These are phyloP conservation scores for Blastosporella zonata DNA, from an alignment of 1,284 basidiomycete species.

Conservation along the genomic window DNA sequence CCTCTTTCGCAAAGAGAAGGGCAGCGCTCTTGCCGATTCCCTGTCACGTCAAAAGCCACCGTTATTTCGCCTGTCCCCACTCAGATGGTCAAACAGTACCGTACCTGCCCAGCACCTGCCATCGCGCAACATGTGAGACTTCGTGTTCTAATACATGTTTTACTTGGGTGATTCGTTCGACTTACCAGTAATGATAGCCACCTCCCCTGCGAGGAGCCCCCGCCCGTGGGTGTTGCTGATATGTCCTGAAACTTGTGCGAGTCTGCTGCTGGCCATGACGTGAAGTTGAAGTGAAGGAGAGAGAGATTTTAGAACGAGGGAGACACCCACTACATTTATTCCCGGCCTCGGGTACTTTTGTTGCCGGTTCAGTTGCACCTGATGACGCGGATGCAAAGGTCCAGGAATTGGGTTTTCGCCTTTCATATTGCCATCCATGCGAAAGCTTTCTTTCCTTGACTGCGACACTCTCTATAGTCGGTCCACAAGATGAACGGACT, in stretches of 20 bases:
- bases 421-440: not conserved
- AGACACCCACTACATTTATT: not conserved
- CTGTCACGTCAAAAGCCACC: slow-evolving; percentile 29
- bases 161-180: not conserved
- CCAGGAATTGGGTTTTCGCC: not conserved
- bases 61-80: not conserved
- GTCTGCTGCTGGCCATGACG: slow-evolving; percentile 63
- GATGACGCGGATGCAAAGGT: not conserved
- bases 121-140: not conserved
- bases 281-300: too few relatives aligned
- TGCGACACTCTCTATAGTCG: too few relatives aligned
- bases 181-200: slow-evolving; percentile 72
- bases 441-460: too few relatives aligned
- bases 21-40: slow-evolving; percentile 77
- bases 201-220: slow-evolving; percentile 72
- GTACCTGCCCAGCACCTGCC: slow-evolving; percentile 66
- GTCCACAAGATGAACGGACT: too few relatives aligned
- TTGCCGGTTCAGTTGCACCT: not conserved
- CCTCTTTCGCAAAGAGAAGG: slow-evolving; percentile 79
- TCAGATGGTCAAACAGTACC: not conserved
- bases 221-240: slow-evolving; percentile 56
- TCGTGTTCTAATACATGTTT: not conserved
- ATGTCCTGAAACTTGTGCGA: slow-evolving; percentile 70
- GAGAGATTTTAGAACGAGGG: not conserved
- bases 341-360: slow-evolving; percentile 6